phyloP scores from a whole-genome alignment of 2,329 filamentous ascomycete species.

The Nemania bipapillata region DNA sequence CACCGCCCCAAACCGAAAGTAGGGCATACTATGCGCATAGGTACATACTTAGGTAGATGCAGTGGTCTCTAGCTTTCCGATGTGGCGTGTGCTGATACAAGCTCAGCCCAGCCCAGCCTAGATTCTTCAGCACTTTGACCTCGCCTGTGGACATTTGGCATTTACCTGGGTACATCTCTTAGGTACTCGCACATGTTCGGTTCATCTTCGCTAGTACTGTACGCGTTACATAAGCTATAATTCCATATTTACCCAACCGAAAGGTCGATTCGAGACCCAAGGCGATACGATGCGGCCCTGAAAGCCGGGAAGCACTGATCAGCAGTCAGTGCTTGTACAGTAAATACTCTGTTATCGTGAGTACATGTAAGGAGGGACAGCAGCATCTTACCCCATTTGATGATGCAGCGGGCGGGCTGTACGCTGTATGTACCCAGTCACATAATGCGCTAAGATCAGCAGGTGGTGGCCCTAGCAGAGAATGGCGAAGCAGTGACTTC shows the following conservation, averaged over 20 bases:
- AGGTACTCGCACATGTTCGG: no score
- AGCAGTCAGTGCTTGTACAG: background rate
- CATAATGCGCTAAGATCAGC: constrained; percentile 27
- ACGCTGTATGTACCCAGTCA: background rate
- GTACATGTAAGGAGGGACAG: background rate
- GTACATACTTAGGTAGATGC: no score
- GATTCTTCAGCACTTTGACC: no score
- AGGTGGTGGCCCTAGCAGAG: constrained; percentile 14
- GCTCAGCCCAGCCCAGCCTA: background rate
- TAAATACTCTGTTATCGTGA: constrained; percentile 20
- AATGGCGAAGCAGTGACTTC: constrained; percentile 36
- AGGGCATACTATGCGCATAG: no score
- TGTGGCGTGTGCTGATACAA: constrained; percentile 25
- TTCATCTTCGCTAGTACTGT: background rate
- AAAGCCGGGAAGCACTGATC: constrained; percentile 12
- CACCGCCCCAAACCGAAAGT: background rate
- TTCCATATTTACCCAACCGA: constrained; percentile 11
- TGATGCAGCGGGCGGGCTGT: background rate
- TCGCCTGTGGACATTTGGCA: no score
- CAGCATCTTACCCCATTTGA: background rate
- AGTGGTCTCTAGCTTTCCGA: constrained; percentile 5
- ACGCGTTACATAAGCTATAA: constrained; percentile 20
- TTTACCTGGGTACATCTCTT: background rate
- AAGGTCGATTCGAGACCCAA: constrained; percentile 4
- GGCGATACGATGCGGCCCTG: constrained; percentile 14